Conservation (phyloP, 2,329 filamentous ascomycete species). For the Alternaria sp. region DNA sequence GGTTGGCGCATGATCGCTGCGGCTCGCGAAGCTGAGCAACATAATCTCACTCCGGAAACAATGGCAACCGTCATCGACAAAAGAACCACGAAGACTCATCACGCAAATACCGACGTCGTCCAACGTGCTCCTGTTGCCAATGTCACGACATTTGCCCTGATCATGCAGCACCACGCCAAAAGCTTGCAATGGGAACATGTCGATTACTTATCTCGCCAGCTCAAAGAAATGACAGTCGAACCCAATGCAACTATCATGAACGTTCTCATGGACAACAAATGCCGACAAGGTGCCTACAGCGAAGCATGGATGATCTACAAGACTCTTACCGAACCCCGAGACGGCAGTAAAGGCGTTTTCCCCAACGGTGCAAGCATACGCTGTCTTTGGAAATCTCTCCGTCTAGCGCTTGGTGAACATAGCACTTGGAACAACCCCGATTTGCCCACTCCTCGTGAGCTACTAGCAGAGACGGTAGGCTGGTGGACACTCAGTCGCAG, state of each 20-base stretch:
- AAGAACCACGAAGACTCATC: neutral
- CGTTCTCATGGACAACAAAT: slow-evolving; percentile 43
- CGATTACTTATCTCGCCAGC: slow-evolving; percentile 42
- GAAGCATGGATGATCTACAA: slow-evolving; percentile 44
- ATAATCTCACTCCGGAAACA: neutral
- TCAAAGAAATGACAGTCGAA: slow-evolving; percentile 32
- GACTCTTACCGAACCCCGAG: slow-evolving; percentile 33
- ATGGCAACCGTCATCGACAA: slow-evolving; percentile 11
- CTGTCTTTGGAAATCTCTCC: slow-evolving; percentile 46
- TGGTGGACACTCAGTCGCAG: slow-evolving; percentile 42
- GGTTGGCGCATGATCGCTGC: slow-evolving; percentile 50
- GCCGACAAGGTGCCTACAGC: slow-evolving; percentile 40
- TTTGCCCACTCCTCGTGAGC: slow-evolving; percentile 44
- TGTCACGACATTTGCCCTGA: slow-evolving; percentile 42
- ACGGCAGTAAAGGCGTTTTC: slow-evolving; percentile 33
- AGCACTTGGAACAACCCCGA: slow-evolving; percentile 25
- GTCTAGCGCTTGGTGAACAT: slow-evolving; percentile 38
- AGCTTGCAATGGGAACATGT: slow-evolving; percentile 46
- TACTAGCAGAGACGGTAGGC: slow-evolving; percentile 41
- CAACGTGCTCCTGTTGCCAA: slow-evolving; percentile 39
- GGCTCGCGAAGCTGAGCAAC: slow-evolving; percentile 17
- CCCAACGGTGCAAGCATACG: slow-evolving; percentile 43
- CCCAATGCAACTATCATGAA: slow-evolving; percentile 46
- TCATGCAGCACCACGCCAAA: slow-evolving; percentile 45
- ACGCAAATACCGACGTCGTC: neutral